A percentile compares a stretch with the other conserved stretches of the same genome.
These are phyloP conservation scores for Melaleuca alternifolia DNA, from an alignment of 345 rosid species.

Conservation along the genomic window DNA sequence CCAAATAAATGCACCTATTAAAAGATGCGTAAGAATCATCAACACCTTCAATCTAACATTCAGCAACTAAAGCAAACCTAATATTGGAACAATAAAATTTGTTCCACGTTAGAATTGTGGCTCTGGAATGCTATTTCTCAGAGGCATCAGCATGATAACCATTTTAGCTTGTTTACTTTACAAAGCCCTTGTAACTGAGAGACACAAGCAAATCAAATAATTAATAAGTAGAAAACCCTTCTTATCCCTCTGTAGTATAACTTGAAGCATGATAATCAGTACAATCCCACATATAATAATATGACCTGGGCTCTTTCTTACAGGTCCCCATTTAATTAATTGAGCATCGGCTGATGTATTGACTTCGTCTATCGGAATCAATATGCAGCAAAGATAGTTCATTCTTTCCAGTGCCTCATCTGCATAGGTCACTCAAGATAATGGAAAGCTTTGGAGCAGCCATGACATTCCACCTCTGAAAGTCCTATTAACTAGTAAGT, in stretches of 20 bases:
- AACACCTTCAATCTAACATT: conserved; percentile 2
- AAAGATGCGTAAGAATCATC: not conserved
- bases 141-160: not conserved
- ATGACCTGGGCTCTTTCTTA: not conserved
- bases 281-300: not conserved
- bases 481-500: not conserved
- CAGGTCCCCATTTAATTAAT: not conserved
- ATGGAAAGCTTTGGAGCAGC: not conserved
- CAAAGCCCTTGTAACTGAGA: not conserved
- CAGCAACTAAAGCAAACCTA: not conserved
- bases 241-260: not conserved
- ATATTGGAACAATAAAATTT: not conserved
- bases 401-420: not conserved
- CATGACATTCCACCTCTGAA: not conserved
- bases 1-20: conserved; percentile 14
- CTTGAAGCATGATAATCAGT: not conserved
- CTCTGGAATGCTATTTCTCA: not conserved
- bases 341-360: not conserved
- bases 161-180: not conserved
- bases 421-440: not conserved
- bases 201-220: not conserved
- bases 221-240: not conserved
- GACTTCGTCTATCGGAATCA: not conserved
- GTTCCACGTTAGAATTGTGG: not conserved
- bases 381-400: not conserved